A percentile compares a stretch with the other conserved stretches of the same genome.
Evolutionary conservation across 1,284 basidiomycete genomes (phyloP).

Genomic region (Malassezia restricta): DNA sequence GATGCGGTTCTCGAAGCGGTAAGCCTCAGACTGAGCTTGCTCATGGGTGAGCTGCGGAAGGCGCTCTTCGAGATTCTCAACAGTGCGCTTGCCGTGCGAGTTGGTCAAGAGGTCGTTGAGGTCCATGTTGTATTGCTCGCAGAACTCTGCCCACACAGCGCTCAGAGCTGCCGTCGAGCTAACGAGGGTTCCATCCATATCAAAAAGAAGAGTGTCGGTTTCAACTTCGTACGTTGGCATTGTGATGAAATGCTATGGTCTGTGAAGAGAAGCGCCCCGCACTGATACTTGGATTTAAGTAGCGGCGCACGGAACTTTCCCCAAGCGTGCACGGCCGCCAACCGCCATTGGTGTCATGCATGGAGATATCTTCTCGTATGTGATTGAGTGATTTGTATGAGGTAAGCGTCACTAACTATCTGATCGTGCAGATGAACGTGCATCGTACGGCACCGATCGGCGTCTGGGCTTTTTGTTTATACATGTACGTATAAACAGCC

Average conservation of each 20-base stretch:
- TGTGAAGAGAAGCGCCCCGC: background rate
- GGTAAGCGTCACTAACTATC: no score
- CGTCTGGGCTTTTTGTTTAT: no score
- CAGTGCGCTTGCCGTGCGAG: slow-evolving; percentile 27
- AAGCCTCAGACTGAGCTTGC: slow-evolving; percentile 17
- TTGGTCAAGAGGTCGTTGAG: slow-evolving; percentile 19
- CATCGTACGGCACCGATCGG: no score
- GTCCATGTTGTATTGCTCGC: slow-evolving; percentile 22
- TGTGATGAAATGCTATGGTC: background rate
- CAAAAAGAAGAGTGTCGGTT: slow-evolving; percentile 18
- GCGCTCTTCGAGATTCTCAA: slow-evolving; percentile 23
- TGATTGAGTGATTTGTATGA: no score
- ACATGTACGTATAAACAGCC: no score
- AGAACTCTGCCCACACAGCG: slow-evolving; percentile 23
- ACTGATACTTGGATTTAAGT: no score
- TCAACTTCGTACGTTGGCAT: slow-evolving; percentile 15
- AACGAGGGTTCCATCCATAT: slow-evolving; percentile 32
- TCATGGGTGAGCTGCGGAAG: slow-evolving; percentile 19
- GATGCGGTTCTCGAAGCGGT: slow-evolving; percentile 24
- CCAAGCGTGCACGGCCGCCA: no score
- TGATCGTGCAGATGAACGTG: no score
- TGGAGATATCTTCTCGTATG: no score
- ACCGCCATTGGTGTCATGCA: no score
- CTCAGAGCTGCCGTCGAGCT: slow-evolving; percentile 26
- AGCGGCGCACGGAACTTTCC: no score